These are phyloP conservation scores for Syncephalis fuscata DNA, from an alignment of 371 early-diverging fungal genomes.

Conservation along the genomic window DNA sequence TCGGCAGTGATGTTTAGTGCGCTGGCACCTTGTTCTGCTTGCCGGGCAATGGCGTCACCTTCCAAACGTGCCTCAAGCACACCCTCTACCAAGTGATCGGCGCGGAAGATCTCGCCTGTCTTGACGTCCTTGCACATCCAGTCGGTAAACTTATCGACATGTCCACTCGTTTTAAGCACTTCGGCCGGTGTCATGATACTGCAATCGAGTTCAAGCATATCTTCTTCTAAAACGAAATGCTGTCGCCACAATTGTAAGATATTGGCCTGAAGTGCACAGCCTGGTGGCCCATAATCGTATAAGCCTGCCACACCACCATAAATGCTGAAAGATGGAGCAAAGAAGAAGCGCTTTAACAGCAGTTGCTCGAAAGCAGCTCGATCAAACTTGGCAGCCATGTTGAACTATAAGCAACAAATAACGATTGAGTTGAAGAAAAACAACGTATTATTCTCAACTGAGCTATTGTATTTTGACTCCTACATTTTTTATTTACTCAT, in stretches of 20 bases:
- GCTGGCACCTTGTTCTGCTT: slow-evolving; percentile 8
- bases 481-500: too few species aligned
- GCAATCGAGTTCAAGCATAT: slow-evolving; percentile 98
- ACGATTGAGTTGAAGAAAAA: too few species aligned
- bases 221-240: slow-evolving; percentile 97
- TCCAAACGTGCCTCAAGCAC: slow-evolving; percentile 81
- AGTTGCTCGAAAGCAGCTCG: slow-evolving; percentile 50
- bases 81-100: slow-evolving; percentile 96
- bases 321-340: slow-evolving; percentile 84
- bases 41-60: slow-evolving; percentile 54
- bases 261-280: slow-evolving; percentile 91
- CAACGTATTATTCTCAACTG: too few species aligned
- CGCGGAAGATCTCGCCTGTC: slow-evolving; percentile 94
- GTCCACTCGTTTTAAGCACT: slow-evolving; percentile 98
- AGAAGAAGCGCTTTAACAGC: slow-evolving; percentile 86
- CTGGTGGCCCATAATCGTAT: slow-evolving; percentile 98
- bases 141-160: slow-evolving; percentile 99
- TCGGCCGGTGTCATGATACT: slow-evolving; percentile 95
- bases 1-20: slow-evolving; percentile 9
- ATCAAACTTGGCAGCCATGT: slow-evolving; percentile 21
- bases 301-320: slow-evolving; percentile 97
- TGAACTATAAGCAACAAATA: too few species aligned
- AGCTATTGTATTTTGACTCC: too few species aligned
- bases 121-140: slow-evolving; percentile 93
- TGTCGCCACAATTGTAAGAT: slow-evolving; percentile 86